A percentile compares a stretch with the other conserved stretches of the same genome.
These are phyloP conservation scores for Coemansia sp. DNA, from an alignment of 192 early-diverging fungal genomes.

Conservation along the genomic window DNA sequence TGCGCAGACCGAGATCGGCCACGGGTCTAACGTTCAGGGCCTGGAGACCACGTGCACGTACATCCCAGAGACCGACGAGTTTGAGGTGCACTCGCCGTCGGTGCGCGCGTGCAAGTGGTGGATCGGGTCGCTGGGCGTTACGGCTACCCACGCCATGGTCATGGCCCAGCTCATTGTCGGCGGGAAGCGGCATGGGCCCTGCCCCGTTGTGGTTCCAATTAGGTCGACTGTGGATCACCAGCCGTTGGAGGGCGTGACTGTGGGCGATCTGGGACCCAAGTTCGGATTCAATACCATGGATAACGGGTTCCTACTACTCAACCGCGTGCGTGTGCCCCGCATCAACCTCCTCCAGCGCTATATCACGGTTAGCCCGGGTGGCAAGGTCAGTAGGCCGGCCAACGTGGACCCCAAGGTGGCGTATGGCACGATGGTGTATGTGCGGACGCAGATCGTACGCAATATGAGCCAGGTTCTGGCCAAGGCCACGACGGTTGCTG, in stretches of 20 bases:
- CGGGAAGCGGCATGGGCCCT: conserved; percentile 75
- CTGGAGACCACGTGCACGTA: conserved; percentile 87
- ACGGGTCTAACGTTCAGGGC: conserved; percentile 74
- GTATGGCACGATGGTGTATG: conserved; percentile 84
- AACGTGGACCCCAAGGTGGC: conserved; percentile 71
- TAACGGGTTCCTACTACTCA: conserved; percentile 83
- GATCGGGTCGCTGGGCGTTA: conserved; percentile 79
- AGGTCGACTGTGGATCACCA: conserved; percentile 71
- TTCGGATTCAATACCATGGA: conserved; percentile 83
- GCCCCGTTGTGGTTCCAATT: conserved; percentile 78
- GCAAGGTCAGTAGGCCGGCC: conserved; percentile 70
- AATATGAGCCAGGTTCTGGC: conserved; percentile 59
- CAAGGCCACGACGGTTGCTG: conserved; percentile 67
- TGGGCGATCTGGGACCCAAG: conserved; percentile 89
- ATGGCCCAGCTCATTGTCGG: conserved; percentile 75
- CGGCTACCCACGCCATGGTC: conserved; percentile 79
- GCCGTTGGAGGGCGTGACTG: conserved; percentile 72
- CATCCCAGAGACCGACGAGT: conserved; percentile 79
- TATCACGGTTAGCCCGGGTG: conserved; percentile 66
- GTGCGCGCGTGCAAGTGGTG: conserved; percentile 85
- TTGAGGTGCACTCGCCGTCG: conserved; percentile 77
- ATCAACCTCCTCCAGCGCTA: conserved; percentile 74
- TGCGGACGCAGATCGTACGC: conserved; percentile 75
- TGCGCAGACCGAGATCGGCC: conserved; percentile 80
- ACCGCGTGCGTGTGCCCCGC: conserved; percentile 76